Percentiles rank a stretch among this genome's conserved stretches.
Evolutionary conservation across 2,329 filamentous ascomycete species (phyloP).

Genomic region (Nemania sp.): DNA sequence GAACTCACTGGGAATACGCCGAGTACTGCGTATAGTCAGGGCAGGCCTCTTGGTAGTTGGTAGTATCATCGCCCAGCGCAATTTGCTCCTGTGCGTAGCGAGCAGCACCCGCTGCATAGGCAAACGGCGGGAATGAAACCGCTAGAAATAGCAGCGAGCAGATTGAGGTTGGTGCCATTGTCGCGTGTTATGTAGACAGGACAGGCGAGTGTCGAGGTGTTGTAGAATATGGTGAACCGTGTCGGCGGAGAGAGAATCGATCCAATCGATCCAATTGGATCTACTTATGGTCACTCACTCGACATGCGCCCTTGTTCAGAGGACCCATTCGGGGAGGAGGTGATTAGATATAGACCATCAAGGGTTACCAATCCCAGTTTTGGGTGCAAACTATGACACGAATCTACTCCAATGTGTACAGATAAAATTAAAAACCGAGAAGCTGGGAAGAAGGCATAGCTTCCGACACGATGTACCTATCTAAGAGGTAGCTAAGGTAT

Average conservation of each 20-base stretch:
- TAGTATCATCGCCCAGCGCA: conserved; percentile 50
- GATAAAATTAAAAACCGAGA: too few relatives aligned
- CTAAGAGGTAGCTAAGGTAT: conserved; percentile 1
- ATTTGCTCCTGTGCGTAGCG: conserved; percentile 50
- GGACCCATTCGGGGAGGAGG: background rate
- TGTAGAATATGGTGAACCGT: conserved; percentile 7
- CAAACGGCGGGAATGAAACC: conserved; percentile 32
- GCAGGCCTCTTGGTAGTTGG: conserved; percentile 61
- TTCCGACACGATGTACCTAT: too few relatives aligned
- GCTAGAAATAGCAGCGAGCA: conserved; percentile 36
- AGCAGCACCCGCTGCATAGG: conserved; percentile 35
- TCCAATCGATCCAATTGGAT: conserved; percentile 4
- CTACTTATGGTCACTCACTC: conserved; percentile 2
- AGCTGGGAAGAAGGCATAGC: too few relatives aligned
- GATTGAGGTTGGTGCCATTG: conserved; percentile 18
- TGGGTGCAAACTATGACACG: background rate
- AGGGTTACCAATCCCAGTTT: background rate
- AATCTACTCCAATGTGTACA: too few relatives aligned
- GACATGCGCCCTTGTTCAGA: background rate
- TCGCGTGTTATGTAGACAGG: conserved; percentile 12
- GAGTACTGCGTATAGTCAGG: conserved; percentile 74
- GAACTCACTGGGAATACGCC: conserved; percentile 66
- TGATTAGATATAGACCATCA: background rate
- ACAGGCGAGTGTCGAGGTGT: background rate
- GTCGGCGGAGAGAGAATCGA: conserved; percentile 12